Evolutionary conservation across 352 stramenopile species (phyloP).

Genomic region (Phytophthora pinifolia): DNA sequence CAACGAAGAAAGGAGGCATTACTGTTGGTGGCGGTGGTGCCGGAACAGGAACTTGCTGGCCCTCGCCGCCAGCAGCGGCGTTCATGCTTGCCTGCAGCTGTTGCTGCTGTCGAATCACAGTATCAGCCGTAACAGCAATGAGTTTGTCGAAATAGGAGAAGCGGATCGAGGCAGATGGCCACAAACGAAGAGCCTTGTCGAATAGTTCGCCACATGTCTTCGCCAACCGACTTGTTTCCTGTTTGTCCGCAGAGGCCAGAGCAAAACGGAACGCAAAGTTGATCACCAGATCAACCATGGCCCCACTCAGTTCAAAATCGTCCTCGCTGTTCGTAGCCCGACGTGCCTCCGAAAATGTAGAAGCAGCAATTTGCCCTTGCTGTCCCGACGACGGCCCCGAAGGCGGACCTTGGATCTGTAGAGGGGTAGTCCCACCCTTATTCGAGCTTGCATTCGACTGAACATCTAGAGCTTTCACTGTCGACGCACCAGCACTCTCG

Average conservation of each 20-base stretch:
- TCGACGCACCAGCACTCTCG: conserved; percentile 12
- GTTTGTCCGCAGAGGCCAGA: conserved; percentile 87
- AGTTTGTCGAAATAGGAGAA: conserved; percentile 92
- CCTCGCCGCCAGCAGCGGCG: conserved; percentile 16
- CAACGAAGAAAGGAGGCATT: conserved; percentile 81
- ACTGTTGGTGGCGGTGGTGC: conserved; percentile 34
- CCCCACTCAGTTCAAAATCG: conserved; percentile 84
- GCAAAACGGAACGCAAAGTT: conserved; percentile 92
- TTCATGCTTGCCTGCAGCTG: conserved; percentile 42
- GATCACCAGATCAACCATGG: conserved; percentile 91
- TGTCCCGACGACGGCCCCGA: conserved; percentile 6
- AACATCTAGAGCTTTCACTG: conserved; percentile 23
- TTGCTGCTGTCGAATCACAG: conserved; percentile 79
- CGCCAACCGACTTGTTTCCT: conserved; percentile 85
- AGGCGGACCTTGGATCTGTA: conserved; percentile 17
- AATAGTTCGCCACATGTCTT: conserved; percentile 89
- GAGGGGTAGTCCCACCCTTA: neutral
- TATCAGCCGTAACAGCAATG: conserved; percentile 87
- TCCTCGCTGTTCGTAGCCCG: conserved; percentile 58
- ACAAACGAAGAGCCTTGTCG: conserved; percentile 83
- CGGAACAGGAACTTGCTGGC: conserved; percentile 31
- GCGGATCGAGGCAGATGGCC: conserved; percentile 83
- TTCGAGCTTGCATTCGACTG: conserved; percentile 11
- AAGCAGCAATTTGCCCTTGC: conserved; percentile 19
- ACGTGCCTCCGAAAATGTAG: conserved; percentile 25